phyloP scores from a whole-genome alignment of 169 alveolate species.

The Neospora caninum region DNA sequence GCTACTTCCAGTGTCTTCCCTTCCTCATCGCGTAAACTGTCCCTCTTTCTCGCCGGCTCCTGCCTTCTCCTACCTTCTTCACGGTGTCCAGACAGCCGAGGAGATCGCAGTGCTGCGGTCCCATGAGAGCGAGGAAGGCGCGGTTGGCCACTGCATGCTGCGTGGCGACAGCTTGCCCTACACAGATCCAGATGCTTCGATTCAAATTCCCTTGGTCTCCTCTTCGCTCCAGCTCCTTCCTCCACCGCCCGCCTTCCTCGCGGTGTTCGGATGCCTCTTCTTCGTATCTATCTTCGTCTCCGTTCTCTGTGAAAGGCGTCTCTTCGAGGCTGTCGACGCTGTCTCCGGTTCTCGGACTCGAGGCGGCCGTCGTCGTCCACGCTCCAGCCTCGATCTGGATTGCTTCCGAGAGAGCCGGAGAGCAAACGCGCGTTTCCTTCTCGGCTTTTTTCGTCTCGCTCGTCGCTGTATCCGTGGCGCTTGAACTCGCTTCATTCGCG shows the following conservation, averaged over 20 bases:
- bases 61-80: background rate
- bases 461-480: no score
- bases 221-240: background rate
- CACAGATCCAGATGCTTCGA: conserved; percentile 23
- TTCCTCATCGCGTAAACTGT: no score
- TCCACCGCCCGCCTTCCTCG: background rate
- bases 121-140: background rate
- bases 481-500: no score
- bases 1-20: no score
- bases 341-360: background rate
- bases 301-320: background rate
- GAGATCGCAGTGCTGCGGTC: background rate
- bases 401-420: no score
- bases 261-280: background rate
- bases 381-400: background rate
- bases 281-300: background rate
- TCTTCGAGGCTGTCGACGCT: background rate
- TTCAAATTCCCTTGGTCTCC: background rate
- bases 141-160: conserved; percentile 12
- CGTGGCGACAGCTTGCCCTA: conserved; percentile 7
- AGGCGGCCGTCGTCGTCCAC: background rate
- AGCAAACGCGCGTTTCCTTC: no score
- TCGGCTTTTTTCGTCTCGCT: no score
- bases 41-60: background rate
- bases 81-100: background rate